Evolutionary conservation across 768 basidiomycete species (phyloP).

Genomic region (Lactarius hengduanensis): DNA sequence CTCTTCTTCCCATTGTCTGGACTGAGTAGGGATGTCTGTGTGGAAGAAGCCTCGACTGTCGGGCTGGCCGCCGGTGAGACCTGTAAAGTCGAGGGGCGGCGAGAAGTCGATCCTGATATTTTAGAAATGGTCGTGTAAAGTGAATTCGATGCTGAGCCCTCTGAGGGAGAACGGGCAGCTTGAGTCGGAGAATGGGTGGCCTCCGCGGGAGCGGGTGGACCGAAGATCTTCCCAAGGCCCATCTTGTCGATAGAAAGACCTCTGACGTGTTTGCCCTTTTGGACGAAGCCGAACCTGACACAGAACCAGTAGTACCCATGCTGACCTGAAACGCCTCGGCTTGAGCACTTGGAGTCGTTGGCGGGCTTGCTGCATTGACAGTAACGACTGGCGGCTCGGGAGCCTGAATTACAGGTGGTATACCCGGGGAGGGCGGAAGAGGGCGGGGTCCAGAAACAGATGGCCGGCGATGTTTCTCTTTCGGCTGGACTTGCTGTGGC

Average conservation of each 20-base stretch:
- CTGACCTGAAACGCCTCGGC: constrained; percentile 26
- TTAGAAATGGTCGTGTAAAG: constrained; percentile 32
- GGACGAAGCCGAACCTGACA: constrained; percentile 37
- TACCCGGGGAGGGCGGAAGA: constrained; percentile 19
- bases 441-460: constrained; percentile 21
- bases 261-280: constrained; percentile 55
- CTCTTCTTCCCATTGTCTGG: constrained; percentile 33
- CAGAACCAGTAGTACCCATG: constrained; percentile 30
- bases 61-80: constrained; percentile 29
- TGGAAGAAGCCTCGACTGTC: constrained; percentile 26
- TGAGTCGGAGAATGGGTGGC: constrained; percentile 33
- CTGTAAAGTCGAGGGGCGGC: constrained; percentile 37
- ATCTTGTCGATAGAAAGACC: constrained; percentile 80
- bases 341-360: constrained; percentile 29
- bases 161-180: constrained; percentile 43
- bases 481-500: constrained; percentile 9
- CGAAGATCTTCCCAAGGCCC: constrained; percentile 74
- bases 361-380: constrained; percentile 38
- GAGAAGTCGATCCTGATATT: constrained; percentile 25
- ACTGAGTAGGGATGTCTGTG: constrained; percentile 38
- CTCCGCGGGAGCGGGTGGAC: constrained; percentile 39
- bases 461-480: constrained; percentile 19
- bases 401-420: constrained; percentile 5
- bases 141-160: constrained; percentile 32
- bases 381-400: constrained; percentile 34